These are phyloP conservation scores for Crithidia mellificae DNA, from an alignment of 208 protist species.

Conservation along the genomic window DNA sequence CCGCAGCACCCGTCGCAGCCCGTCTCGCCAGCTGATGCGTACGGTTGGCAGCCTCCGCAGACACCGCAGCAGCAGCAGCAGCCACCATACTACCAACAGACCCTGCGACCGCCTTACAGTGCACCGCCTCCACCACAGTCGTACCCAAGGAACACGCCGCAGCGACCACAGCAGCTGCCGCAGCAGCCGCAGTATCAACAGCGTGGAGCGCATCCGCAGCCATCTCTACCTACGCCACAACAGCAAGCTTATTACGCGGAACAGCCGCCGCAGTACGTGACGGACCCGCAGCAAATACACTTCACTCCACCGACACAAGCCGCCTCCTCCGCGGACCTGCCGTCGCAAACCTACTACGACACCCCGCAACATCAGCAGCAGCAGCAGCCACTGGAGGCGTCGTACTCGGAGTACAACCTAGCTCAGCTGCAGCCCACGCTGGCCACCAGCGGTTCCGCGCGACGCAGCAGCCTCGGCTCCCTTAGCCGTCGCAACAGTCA, in stretches of 20 bases:
- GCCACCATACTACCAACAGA: neutral
- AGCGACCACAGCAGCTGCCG: neutral
- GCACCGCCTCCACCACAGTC: neutral
- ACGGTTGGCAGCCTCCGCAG: too few relatives aligned
- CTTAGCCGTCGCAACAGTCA: conserved; percentile 1
- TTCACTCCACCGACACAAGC: neutral
- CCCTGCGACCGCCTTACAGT: neutral
- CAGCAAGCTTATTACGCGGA: neutral
- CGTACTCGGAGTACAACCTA: too few relatives aligned
- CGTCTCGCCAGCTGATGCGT: too few relatives aligned
- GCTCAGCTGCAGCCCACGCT: conserved; percentile 1
- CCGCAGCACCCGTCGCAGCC: neutral
- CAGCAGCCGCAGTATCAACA: too few relatives aligned
- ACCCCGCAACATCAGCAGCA: neutral
- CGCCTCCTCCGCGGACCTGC: neutral
- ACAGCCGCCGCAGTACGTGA: neutral
- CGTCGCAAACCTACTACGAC: neutral
- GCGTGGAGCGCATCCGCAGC: too few relatives aligned
- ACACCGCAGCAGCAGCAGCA: conserved; percentile 1
- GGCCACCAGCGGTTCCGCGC: neutral
- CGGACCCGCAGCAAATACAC: neutral
- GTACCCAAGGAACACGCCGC: neutral
- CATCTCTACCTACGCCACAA: too few relatives aligned
- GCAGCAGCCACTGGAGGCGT: too few relatives aligned
- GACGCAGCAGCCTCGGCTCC: neutral